Conservation (phyloP, 1,139 yeast species). For the Candida dubliniensis region DNA sequence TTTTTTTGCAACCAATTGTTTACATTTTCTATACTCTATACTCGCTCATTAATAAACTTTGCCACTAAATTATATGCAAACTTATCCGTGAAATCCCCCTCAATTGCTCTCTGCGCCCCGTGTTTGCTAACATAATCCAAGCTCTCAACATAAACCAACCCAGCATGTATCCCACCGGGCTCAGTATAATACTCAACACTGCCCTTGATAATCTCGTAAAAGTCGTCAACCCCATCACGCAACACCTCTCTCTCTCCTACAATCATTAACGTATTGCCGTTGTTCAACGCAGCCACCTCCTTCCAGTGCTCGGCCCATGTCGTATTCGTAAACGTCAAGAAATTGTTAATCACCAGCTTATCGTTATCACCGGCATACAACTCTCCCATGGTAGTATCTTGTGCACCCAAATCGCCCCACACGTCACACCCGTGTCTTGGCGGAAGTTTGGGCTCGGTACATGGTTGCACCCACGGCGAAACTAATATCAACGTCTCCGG, state of each 20-base stretch:
- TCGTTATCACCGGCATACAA: constrained; percentile 27
- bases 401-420: constrained; percentile 36
- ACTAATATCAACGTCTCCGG: constrained; percentile 35
- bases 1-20: background rate
- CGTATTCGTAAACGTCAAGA: constrained; percentile 23
- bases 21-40: constrained; percentile 2
- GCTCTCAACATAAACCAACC: constrained; percentile 31
- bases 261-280: constrained; percentile 28
- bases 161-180: constrained; percentile 35
- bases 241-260: constrained; percentile 44
- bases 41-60: constrained; percentile 10
- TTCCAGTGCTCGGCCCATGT: constrained; percentile 30
- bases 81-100: constrained; percentile 29
- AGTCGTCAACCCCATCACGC: constrained; percentile 27
- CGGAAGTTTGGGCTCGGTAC: constrained; percentile 18
- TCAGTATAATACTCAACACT: constrained; percentile 24
- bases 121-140: constrained; percentile 26
- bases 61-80: constrained; percentile 17
- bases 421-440: constrained; percentile 23
- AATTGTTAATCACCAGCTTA: constrained; percentile 15
- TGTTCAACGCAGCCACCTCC: constrained; percentile 27
- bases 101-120: constrained; percentile 26
- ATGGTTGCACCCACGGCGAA: constrained; percentile 44
- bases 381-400: constrained; percentile 27
- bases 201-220: constrained; percentile 19